Conservation (phyloP, 805 yeast genomes). For the Suhomyces tanzawaensis region DNA sequence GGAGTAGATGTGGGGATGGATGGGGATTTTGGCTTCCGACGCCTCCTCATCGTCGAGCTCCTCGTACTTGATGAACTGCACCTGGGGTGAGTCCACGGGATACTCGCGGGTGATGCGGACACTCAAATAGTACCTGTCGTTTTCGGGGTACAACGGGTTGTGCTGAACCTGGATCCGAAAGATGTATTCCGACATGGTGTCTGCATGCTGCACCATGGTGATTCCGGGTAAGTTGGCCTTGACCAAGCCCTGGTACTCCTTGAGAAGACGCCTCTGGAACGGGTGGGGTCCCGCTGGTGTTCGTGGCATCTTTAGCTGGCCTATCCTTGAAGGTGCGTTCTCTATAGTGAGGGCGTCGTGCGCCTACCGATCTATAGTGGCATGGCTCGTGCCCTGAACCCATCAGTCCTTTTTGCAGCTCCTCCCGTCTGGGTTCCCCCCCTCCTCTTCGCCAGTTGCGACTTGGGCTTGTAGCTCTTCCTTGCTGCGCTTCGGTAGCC, state of each 20-base stretch:
- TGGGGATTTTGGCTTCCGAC: conserved; percentile 41
- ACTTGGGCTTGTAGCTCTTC: conserved; percentile 3
- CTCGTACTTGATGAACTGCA: conserved; percentile 41
- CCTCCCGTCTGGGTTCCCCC: background rate
- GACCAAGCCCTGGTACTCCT: conserved; percentile 22
- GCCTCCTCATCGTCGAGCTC: conserved; percentile 10
- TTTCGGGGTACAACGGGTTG: conserved; percentile 13
- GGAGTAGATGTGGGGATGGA: conserved; percentile 73
- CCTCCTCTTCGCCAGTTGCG: conserved; percentile 3
- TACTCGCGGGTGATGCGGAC: conserved; percentile 45
- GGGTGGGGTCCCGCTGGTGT: conserved; percentile 17
- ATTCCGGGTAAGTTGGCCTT: conserved; percentile 21
- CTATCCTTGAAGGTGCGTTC: too few relatives aligned
- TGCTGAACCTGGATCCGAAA: conserved; percentile 18
- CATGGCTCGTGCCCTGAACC: conserved; percentile 4
- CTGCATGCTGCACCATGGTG: conserved; percentile 16
- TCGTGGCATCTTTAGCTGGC: background rate
- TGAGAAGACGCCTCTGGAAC: conserved; percentile 26
- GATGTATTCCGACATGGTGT: conserved; percentile 18
- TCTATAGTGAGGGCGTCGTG: too few relatives aligned
- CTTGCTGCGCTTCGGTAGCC: background rate
- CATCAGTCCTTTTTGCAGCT: background rate
- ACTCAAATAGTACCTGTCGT: conserved; percentile 38
- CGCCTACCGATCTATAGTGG: conserved; percentile 2
- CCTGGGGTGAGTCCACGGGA: conserved; percentile 61